These are phyloP conservation scores for Leccinum olivaceopallidum DNA, from an alignment of 768 basidiomycete species.

Conservation along the genomic window DNA sequence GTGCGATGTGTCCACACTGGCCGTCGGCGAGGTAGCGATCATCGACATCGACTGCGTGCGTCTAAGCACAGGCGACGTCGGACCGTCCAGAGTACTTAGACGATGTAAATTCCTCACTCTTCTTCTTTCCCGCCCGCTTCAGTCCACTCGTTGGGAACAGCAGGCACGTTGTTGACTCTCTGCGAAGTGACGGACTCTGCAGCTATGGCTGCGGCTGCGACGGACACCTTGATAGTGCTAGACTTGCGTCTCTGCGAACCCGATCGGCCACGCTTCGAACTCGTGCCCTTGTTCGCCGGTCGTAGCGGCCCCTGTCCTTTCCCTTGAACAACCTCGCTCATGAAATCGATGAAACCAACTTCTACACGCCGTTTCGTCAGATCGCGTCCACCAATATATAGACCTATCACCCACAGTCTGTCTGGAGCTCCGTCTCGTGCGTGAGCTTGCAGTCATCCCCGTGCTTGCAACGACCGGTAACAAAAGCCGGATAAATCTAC, in stretches of 20 bases:
- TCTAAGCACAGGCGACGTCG: constrained; percentile 19
- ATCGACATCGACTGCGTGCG: constrained; percentile 32
- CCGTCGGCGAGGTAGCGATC: constrained; percentile 17
- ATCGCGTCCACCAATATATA: neutral
- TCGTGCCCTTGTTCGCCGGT: constrained; percentile 2
- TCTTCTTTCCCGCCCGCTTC: neutral
- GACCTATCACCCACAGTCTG: constrained; percentile 22
- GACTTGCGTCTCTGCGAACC: constrained; percentile 9
- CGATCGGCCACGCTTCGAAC: constrained; percentile 9
- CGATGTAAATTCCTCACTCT: neutral
- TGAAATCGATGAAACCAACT: constrained; percentile 21
- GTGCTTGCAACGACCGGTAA: constrained; percentile 25
- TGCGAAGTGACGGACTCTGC: constrained; percentile 6
- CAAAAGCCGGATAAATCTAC: constrained; percentile 26
- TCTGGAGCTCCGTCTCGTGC: constrained; percentile 28
- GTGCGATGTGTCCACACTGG: constrained; percentile 8
- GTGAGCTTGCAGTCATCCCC: constrained; percentile 32
- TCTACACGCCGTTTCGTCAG: constrained; percentile 5
- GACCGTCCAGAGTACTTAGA: neutral
- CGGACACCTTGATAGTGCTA: constrained; percentile 5
- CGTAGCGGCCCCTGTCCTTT: neutral
- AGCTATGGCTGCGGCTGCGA: neutral
- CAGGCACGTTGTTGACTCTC: neutral
- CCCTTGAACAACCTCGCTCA: neutral
- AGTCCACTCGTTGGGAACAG: neutral